Base-by-base conservation (phyloP, 2,329 filamentous ascomycete species). In the Alternaria ethzedia region DNA sequence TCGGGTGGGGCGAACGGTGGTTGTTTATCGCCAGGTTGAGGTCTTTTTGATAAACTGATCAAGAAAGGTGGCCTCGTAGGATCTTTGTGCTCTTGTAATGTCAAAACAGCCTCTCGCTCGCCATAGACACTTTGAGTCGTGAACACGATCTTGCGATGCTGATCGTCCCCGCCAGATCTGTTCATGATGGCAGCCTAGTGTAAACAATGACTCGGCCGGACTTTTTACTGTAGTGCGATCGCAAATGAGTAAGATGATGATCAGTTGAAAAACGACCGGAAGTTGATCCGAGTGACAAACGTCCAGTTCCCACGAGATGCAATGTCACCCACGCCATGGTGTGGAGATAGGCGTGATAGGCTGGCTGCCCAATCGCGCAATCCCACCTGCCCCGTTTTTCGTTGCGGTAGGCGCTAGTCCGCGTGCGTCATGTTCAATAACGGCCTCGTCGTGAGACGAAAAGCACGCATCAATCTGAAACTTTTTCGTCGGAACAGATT, bases 11-110 rank as follows among this genome's bases (percentile, higher is more conserved):
- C 7, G 54, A 41, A 15, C 4, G 55, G 7, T 12, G 23, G 17
- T 46, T 57, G 43, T n/a, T 44, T 5, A 46, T 74, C 52, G 23
- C 70, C 15, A 20, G 67, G 49, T 21, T 67, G n/a, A 20, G 67
- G 49, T 21, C 68, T 63, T 70, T 69, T 73, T 13, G 61, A 41
- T 45, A 76, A 58, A 12, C 63, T 67, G 17, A 75, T 45, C 2
- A 70, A 66, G 2, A 58, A 64, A 6, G 70, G 75, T 10, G 66
- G 63, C 13, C 65, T 61, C 6, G 68, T 47, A 3, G 63, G 25
- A 44, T 74, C 65, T 50, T 64, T 47, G 30, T 70, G 50, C 13
- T 67, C 59, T 32, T 69, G 62, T 10, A 74, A 36, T 2, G 63
- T 20, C 5, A 64, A 43, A 8, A 64, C 57, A 6, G 44, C 54